phyloP scores from a whole-genome alignment of 2,329 filamentous ascomycete genomes.

The Monosporascus ibericus region DNA sequence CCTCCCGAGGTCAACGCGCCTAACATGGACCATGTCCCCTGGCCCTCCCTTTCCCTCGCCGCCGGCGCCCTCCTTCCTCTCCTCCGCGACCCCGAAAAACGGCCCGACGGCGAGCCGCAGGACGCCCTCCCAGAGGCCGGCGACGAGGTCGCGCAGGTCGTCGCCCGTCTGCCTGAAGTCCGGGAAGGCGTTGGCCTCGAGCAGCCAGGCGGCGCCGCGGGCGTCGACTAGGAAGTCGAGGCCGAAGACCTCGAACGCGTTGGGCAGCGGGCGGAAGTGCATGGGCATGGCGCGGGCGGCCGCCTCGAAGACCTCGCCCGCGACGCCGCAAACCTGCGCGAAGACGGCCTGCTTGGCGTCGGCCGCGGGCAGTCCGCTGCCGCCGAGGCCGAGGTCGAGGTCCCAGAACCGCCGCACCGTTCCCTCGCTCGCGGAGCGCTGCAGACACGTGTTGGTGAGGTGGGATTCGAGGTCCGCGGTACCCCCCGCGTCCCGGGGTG shows the following conservation, averaged over 20 bases:
- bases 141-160: conserved; percentile 65
- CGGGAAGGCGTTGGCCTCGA: conserved; percentile 94
- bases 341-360: conserved; percentile 59
- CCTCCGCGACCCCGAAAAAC: conserved; percentile 51
- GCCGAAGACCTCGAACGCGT: conserved; percentile 89
- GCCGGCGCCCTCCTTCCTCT: conserved; percentile 15
- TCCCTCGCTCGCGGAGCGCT: conserved; percentile 55
- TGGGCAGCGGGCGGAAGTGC: conserved; percentile 85
- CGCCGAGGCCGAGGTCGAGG: conserved; percentile 32
- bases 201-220: conserved; percentile 59
- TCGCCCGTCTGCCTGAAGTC: conserved; percentile 90
- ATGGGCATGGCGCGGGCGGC: conserved; percentile 77
- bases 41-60: conserved; percentile 20
- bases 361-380: conserved; percentile 15
- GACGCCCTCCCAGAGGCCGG: conserved; percentile 69
- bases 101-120: conserved; percentile 59
- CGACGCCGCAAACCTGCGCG: conserved; percentile 65
- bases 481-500: conserved; percentile 46
- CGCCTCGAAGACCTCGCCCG: conserved; percentile 77
- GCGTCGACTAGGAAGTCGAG: conserved; percentile 81
- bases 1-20: conserved; percentile 45
- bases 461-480: conserved; percentile 62
- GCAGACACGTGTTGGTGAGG: conserved; percentile 93
- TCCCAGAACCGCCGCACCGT: conserved; percentile 72
- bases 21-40: conserved; percentile 45